Evolutionary conservation across 1,139 yeast species (phyloP), one percentile per base, ranked within the genome.

Genomic region (Candida sp.): DNA sequence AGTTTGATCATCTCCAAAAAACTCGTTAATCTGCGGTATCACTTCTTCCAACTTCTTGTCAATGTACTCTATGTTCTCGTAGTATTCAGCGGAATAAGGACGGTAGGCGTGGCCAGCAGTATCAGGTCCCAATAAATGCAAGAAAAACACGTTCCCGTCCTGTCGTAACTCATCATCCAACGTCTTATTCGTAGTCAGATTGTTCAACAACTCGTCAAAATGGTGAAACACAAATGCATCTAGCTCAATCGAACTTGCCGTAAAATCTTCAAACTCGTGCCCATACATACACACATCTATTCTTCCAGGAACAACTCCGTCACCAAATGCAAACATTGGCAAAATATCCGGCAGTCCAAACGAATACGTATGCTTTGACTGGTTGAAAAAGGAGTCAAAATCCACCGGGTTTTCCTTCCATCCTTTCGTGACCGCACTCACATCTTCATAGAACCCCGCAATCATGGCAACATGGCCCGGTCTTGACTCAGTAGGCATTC

Each of bases 391-490:
- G 17, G 97, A 90, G 68, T 96, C 99, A 63, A 96, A 96, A 66
- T 96, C 94, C 17, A 93, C 99, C 0, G 99, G 99, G 63, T 96
- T 96, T 62, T 92, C 97, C 63, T 94, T 93, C 99, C 99, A 96
- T 4, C 94, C 99, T 65, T 94, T 96, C 0, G 99, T 94, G 1
- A 96, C 99, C 1, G 99, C 99, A 58, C 96, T 86, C 5, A 96
- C 99, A 66, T 96, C 99, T 72, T 96, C 99, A 69, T 96, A 96
- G 66, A 96, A 94, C 1, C 99, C 99, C 1, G 99, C 98, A 65
- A 96, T 96, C 87, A 96, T 86, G 3, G 99, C 99, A 44, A 96
- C 98, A 68, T 96, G 99, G 8, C 99, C 99, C 0, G 99, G 99
- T 53, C 99, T 82, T 6, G 98, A 92, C 69, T 96, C 99, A 0